Evolutionary conservation across 1,139 yeast species (phyloP), one percentile per base, ranked within the genome.

Genomic region (Pichiaceae sp.): DNA sequence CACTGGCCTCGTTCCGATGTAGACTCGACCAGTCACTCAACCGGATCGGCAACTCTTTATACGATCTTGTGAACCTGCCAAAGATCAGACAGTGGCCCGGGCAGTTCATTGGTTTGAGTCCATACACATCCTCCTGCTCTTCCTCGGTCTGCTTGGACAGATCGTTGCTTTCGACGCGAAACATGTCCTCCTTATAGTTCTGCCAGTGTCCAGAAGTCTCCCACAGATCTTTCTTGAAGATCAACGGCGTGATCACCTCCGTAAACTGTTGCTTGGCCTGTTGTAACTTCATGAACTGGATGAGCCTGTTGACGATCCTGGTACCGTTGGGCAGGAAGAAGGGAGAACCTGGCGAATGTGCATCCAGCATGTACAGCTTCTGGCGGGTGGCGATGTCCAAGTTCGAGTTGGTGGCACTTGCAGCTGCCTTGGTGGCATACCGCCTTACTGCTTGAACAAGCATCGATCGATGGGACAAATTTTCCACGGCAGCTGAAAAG

Each of bases 31-130:
- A 87, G 62, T 91, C 98, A 47, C 96, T 93, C 61, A 84, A 87
- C 68, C 97, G 78, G 78, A 95, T 76, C 45, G 98, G 98, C 60
- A 91, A 69, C 58, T 91, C 97, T 55, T 95, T 76, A 65, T 87
- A 86, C 2, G 96, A 84, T 61, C 96, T 78, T 58, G 85, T 95
- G 58, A 91, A 78, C 38, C 87, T 64, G 54, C 81, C 80, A 68
- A 84, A 91, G 57, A 91, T 72, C 46, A 91, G 60, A 69, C 97
- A 89, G 63, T 91, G 98, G 36, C 97, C 97, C 16, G 98, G 98
- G 66, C 97, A 89, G 67, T 91, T 91, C 98, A 91, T 91, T 49
- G 98, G 97, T 61, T 91, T 91, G 47, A 91, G 74, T 43, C 95
- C 96, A 54, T 69, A 85, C 2, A 65, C 60, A 5, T 48, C 41